phyloP scores from a whole-genome alignment of 169 alveolate genomes.

The Theileria luwenshuni region DNA sequence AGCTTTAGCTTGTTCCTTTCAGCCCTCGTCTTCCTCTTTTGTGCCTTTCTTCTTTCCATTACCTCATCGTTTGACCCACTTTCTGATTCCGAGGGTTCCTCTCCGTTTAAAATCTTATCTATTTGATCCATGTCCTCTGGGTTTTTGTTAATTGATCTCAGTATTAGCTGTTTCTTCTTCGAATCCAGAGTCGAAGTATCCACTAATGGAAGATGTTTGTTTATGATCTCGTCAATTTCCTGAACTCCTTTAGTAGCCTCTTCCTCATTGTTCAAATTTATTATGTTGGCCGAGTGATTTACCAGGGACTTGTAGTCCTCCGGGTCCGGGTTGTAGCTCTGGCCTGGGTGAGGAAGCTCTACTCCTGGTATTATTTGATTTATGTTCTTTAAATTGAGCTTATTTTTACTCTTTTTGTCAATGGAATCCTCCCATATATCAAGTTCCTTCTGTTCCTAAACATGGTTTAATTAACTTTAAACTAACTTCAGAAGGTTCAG shows the following conservation, averaged over 20 bases:
- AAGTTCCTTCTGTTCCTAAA: slow-evolving; percentile 8
- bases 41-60: slow-evolving; percentile 3
- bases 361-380: slow-evolving; percentile 55
- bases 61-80: slow-evolving; percentile 8
- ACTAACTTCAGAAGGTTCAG: neutral
- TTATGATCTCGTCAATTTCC: slow-evolving; percentile 29
- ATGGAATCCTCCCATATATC: slow-evolving; percentile 17
- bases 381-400: slow-evolving; percentile 24
- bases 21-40: slow-evolving; percentile 41
- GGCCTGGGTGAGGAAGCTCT: slow-evolving; percentile 65
- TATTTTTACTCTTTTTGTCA: neutral
- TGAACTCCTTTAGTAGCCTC: slow-evolving; percentile 7
- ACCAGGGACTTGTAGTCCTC: slow-evolving; percentile 34
- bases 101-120: neutral
- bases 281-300: slow-evolving; percentile 17
- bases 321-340: slow-evolving; percentile 64
- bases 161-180: slow-evolving; percentile 46
- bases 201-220: slow-evolving; percentile 24
- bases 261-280: slow-evolving; percentile 8
- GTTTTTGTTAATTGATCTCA: slow-evolving; percentile 9
- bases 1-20: slow-evolving; percentile 43
- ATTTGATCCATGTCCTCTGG: slow-evolving; percentile 20
- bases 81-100: slow-evolving; percentile 17
- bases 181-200: slow-evolving; percentile 27
- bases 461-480: neutral